phyloP scores from a whole-genome alignment of 2,329 filamentous ascomycete genomes.

The Aspergillus pseudotamarii region DNA sequence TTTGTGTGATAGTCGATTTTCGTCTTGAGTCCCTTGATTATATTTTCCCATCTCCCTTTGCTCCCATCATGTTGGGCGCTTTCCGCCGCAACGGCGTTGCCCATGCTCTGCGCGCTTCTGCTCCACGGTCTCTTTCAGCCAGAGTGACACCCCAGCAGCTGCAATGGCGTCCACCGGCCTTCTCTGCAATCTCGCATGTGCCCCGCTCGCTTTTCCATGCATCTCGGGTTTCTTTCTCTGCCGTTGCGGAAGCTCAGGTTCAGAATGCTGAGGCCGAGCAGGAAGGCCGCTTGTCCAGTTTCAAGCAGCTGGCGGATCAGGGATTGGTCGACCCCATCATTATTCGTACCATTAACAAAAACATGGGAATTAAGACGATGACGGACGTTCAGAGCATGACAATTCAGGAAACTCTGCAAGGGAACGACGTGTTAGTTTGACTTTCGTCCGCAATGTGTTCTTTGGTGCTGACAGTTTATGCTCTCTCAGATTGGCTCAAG shows the following conservation, averaged over 20 bases:
- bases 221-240: conserved; percentile 28
- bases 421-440: conserved; percentile 73
- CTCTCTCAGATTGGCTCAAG: conserved; percentile 74
- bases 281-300: conserved; percentile 35
- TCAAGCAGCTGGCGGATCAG: conserved; percentile 40
- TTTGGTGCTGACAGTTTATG: conserved; percentile 23
- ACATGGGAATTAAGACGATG: conserved; percentile 81
- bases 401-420: conserved; percentile 76
- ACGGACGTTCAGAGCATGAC: conserved; percentile 88
- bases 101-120: conserved; percentile 40
- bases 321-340: conserved; percentile 64
- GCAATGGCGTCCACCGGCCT: conserved; percentile 29
- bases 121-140: conserved; percentile 31
- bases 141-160: conserved; percentile 32
- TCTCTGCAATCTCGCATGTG: conserved; percentile 19
- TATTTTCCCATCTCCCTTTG: not conserved
- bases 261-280: conserved; percentile 19
- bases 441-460: not conserved
- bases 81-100: conserved; percentile 43
- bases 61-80: conserved; percentile 40
- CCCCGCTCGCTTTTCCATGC: conserved; percentile 35
- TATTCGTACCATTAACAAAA: conserved; percentile 67
- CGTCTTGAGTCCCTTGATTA: not conserved
- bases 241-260: conserved; percentile 28
- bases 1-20: conserved; percentile 4